Evolutionary conservation across 169 alveolate species (phyloP), one percentile per base, ranked within the genome.

Genomic region (Eimeria sp.): DNA sequence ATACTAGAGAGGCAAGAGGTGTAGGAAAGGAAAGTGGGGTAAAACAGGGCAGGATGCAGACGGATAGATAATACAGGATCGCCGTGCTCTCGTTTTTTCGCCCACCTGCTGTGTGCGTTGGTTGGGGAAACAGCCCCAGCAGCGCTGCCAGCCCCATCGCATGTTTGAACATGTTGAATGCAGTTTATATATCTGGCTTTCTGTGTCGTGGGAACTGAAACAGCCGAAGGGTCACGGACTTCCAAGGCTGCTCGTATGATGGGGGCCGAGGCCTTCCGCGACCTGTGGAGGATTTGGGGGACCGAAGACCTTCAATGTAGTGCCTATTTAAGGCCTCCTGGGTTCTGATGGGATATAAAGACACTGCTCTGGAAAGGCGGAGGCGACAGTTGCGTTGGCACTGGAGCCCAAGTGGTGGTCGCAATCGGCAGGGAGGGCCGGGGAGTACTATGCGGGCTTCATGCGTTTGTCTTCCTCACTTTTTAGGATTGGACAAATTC

Each of bases 41-140:
- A 40, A 43, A 34, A 4, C 61, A 75, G 84, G 84, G 57, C 30
- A 75, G 18, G 40, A 14, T 43, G 9, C 57, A 61, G 63, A 40
- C 63, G 20, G 84, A n/a, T 9, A 73, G 57, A 1, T 11, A 54
- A 73, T 51, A 45, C n/a, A 73, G n/a, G 57, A 30, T 22, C 58
- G 49, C 40, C 40, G 11, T 63, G 25, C 78, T 67, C 18, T 67
- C 14, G 78, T 18, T 27, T 18, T 25, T 67, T 45, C 5, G 78
- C 78, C 78, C 76, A 84, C 92, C 92, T 25, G 75, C 61, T 47
- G 78, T 18, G 27, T 61, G 75, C 18, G 76, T 78, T 2, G 78
- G 78, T 30, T 61, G 43, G 70, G 73, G 72, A 3, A 84, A 78
- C 80, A 84, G 78, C 92, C 51, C 57, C n/a, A 84, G 40, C 40